phyloP scores from a whole-genome alignment of 768 basidiomycete genomes.

The Gautieria morchelliformis region DNA sequence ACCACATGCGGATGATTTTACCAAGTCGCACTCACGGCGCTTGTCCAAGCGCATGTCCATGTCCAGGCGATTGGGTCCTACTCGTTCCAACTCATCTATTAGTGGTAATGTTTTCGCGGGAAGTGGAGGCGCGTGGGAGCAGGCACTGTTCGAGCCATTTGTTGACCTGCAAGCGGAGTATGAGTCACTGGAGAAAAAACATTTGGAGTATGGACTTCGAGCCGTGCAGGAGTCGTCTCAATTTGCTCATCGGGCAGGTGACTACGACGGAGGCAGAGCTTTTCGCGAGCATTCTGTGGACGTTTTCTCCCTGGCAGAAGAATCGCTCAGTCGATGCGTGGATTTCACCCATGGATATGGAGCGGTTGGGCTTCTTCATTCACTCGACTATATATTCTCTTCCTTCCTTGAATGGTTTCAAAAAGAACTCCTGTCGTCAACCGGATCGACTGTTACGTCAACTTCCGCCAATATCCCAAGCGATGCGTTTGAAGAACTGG shows the following conservation, averaged over 20 bases:
- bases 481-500: constrained; percentile 36
- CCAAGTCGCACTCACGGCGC: constrained; percentile 14
- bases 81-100: constrained; percentile 14
- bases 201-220: constrained; percentile 49
- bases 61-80: constrained; percentile 19
- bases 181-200: constrained; percentile 60
- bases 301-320: constrained; percentile 70
- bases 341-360: constrained; percentile 89
- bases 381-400: constrained; percentile 62
- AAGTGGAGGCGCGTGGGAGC: constrained; percentile 54
- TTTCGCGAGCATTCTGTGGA: constrained; percentile 69
- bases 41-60: constrained; percentile 24
- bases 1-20: constrained; percentile 9
- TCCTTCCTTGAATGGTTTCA: constrained; percentile 63
- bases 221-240: not conserved
- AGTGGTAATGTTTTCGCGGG: constrained; percentile 30
- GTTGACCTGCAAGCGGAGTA: constrained; percentile 86
- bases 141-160: constrained; percentile 88
- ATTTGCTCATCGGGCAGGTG: constrained; percentile 31
- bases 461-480: constrained; percentile 48
- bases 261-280: constrained; percentile 40
- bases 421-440: constrained; percentile 26
- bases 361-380: constrained; percentile 57
- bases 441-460: constrained; percentile 21
- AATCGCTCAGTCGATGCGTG: constrained; percentile 63